Evolutionary conservation across 2,329 filamentous ascomycete species (phyloP).

Genomic region (Paracoccidioides brasiliensis): DNA sequence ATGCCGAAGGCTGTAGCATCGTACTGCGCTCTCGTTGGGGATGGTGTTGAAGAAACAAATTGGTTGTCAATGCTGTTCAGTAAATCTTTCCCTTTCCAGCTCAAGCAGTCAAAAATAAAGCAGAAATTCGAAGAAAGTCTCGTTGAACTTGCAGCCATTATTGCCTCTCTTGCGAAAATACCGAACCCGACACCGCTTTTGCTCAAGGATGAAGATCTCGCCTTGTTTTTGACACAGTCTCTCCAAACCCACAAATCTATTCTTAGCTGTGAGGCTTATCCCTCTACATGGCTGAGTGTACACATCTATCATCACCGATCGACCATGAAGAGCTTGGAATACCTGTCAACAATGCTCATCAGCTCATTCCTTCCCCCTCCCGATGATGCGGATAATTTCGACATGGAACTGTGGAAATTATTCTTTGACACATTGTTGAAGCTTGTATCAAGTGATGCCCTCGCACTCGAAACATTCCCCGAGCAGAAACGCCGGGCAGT

Average conservation of each 20-base stretch:
- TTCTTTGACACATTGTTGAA: conserved; percentile 85
- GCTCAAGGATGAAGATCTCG: conserved; percentile 64
- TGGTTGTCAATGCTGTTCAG: conserved; percentile 80
- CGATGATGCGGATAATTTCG: conserved; percentile 82
- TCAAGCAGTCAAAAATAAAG: conserved; percentile 48
- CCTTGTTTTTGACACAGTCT: conserved; percentile 61
- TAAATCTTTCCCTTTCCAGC: conserved; percentile 75
- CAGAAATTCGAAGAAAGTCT: conserved; percentile 72
- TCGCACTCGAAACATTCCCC: conserved; percentile 88
- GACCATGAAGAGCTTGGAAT: conserved; percentile 72
- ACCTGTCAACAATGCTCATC: conserved; percentile 65
- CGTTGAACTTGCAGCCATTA: conserved; percentile 74
- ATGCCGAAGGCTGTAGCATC: conserved; percentile 85
- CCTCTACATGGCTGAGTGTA: conserved; percentile 77
- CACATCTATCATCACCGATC: conserved; percentile 89
- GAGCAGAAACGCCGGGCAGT: conserved; percentile 93
- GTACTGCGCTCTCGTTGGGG: conserved; percentile 62
- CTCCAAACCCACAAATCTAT: conserved; percentile 83
- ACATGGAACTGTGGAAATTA: conserved; percentile 83
- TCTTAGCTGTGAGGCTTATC: conserved; percentile 78
- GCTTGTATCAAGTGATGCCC: conserved; percentile 73
- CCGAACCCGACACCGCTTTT: conserved; percentile 61
- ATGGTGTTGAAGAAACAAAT: conserved; percentile 44
- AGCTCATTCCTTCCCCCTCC: conserved; percentile 75
- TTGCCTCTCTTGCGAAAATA: conserved; percentile 68